Conservation (phyloP, 2,329 filamentous ascomycete species). For the Phyllosticta citrichinensis region DNA sequence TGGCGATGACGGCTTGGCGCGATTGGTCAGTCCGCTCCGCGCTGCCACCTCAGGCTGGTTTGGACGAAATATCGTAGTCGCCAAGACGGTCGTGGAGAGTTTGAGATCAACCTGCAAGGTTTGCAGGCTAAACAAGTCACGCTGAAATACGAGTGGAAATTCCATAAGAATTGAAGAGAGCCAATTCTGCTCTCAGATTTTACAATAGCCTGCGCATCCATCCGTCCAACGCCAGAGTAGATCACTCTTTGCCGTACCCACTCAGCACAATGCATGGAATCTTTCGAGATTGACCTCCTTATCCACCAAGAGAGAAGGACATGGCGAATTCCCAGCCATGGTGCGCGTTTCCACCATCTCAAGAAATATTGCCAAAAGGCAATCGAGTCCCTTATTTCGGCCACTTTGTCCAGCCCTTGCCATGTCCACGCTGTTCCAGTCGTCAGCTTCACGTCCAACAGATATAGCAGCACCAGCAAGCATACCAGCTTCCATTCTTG, state of each 20-base stretch:
- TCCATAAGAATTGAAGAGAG: background rate
- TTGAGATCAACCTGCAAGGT: too few relatives aligned
- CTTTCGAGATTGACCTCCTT: background rate
- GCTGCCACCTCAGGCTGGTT: background rate
- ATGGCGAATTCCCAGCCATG: background rate
- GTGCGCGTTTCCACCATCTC: background rate
- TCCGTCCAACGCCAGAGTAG: background rate
- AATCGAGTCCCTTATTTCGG: constrained; percentile 39
- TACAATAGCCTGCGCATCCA: background rate
- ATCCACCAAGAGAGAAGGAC: background rate
- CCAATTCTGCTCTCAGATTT: background rate
- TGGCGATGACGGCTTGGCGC: constrained; percentile 3
- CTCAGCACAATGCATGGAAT: background rate
- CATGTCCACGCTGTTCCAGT: constrained; percentile 51
- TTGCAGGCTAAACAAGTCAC: background rate
- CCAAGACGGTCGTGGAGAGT: too few relatives aligned
- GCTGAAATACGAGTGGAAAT: background rate
- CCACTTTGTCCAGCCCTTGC: constrained; percentile 66
- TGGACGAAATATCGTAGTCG: background rate
- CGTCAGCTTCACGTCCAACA: constrained; percentile 25
- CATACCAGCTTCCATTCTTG: constrained; percentile 82
- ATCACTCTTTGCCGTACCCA: background rate
- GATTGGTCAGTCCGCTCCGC: background rate
- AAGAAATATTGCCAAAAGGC: background rate
- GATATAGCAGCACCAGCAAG: background rate